Percentiles rank a stretch among this genome's conserved stretches.
Evolutionary conservation across 345 rosid species (phyloP).

Genomic region (Lumnitzera littorea): DNA sequence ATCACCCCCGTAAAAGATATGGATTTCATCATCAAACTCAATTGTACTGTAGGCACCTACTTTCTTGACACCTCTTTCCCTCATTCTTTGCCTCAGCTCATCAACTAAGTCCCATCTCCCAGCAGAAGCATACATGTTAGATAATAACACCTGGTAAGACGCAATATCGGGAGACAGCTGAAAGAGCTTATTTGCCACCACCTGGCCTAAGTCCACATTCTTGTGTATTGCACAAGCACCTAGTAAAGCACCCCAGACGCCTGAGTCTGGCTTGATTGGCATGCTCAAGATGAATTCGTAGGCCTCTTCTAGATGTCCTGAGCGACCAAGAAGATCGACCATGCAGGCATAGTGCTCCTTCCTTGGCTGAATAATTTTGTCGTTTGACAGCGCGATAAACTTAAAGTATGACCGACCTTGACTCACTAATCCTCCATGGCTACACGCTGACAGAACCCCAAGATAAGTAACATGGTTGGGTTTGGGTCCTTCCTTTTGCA

Average conservation of each 20-base stretch:
- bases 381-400: constrained; percentile 21
- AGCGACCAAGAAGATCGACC: constrained; percentile 40
- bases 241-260: constrained; percentile 40
- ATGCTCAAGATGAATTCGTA: constrained; percentile 29
- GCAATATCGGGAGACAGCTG: constrained; percentile 37
- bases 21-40: constrained; percentile 33
- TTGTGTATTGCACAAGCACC: constrained; percentile 42
- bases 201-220: constrained; percentile 33
- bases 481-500: constrained; percentile 27
- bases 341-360: constrained; percentile 44
- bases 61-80: constrained; percentile 38
- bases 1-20: constrained; percentile 53
- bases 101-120: constrained; percentile 45
- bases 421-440: constrained; percentile 36
- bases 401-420: constrained; percentile 27
- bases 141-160: constrained; percentile 38
- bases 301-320: constrained; percentile 35
- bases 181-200: constrained; percentile 34
- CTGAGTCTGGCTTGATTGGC: constrained; percentile 37
- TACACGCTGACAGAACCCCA: constrained; percentile 39
- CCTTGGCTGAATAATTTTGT: constrained; percentile 27
- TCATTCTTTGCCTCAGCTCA: constrained; percentile 36
- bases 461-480: constrained; percentile 37
- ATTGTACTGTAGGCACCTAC: constrained; percentile 46
- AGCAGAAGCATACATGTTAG: constrained; percentile 44